Evolutionary conservation across 139 green algal genomes (phyloP), one percentile per base, ranked within the genome.

Genomic region (Eudorina sp.): DNA sequence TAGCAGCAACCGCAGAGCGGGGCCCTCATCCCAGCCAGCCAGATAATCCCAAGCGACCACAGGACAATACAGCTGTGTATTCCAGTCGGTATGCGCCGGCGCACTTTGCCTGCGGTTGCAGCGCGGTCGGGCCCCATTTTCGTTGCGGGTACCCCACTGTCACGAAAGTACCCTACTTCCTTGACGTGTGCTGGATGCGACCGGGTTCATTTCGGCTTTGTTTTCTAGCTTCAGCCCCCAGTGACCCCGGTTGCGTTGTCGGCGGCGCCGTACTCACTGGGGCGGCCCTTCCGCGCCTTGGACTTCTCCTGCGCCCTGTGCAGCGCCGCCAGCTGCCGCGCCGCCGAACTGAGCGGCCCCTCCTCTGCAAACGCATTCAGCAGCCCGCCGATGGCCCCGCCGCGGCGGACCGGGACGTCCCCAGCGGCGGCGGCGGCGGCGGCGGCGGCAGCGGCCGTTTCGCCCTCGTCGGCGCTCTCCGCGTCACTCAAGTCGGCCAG

Each of bases 271-370:
- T 41, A 40, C 70, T 58, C 43, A 79, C 70, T 79, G 2, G 1
- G 29, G 13, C n/a, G 40, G 2, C 40, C 40, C 25, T 53, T 34
- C 6, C 8, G 70, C 23, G 40, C 40, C 38, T 34, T 34, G 40
- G 21, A 14, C 27, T 18, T 43, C 43, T 79, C 41, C 19, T 13
- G 23, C 41, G 41, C 70, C 41, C 70, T 40, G 25, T 79, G 70
- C 41, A 79, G 41, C 38, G 70, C 70, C 19, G 70, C 70, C 43
- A 79, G 70, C 70, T 79, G 70, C 70, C 70, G 70, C 25, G 70
- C 70, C 41, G 70, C 70, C 70, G 70, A 40, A 34, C 41, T 55
- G 18, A 79, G 25, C 7, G 70, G 41, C 7, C 70, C 70, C 70
- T 79, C 70, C 41, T 34, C 38, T 2, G 23, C 40, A 14, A 58